Evolutionary conservation across 2,329 filamentous ascomycete species (phyloP).

Genomic region (Fusarium brachygibbosum): DNA sequence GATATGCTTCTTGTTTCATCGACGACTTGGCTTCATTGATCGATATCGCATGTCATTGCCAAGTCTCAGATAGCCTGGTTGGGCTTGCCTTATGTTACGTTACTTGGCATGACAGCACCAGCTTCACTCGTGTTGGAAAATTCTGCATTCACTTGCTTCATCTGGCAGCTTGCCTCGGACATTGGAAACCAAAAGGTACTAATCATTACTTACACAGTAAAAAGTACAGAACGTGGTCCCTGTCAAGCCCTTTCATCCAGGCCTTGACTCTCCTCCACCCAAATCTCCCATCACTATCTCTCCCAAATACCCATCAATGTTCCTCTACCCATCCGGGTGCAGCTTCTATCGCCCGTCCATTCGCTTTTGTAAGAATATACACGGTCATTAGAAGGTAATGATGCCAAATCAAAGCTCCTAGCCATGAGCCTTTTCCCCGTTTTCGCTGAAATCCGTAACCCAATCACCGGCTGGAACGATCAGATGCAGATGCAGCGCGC

Average conservation of each 20-base stretch:
- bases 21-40: background rate
- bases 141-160: constrained; percentile 23
- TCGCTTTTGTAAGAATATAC: constrained; percentile 51
- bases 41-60: constrained; percentile 11
- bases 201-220: constrained; percentile 46
- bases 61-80: background rate
- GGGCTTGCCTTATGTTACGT: constrained; percentile 18
- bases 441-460: constrained; percentile 49
- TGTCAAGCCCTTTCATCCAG: constrained; percentile 31
- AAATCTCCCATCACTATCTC: constrained; percentile 37
- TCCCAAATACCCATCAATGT: constrained; percentile 24
- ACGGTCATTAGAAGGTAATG: constrained; percentile 50
- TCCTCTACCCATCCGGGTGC: constrained; percentile 41
- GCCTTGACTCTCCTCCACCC: constrained; percentile 28
- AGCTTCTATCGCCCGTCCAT: constrained; percentile 43
- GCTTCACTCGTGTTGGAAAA: constrained; percentile 1
- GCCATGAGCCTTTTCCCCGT: constrained; percentile 45
- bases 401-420: constrained; percentile 51
- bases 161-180: constrained; percentile 13
- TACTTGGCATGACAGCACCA: constrained; percentile 19
- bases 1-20: constrained; percentile 14
- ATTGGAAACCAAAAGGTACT: constrained; percentile 41
- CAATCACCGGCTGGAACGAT: constrained; percentile 48
- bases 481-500: constrained; percentile 52
- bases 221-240: constrained; percentile 47